Base-by-base conservation (phyloP, 2,329 filamentous ascomycete species). In the Cadophora sp. region DNA sequence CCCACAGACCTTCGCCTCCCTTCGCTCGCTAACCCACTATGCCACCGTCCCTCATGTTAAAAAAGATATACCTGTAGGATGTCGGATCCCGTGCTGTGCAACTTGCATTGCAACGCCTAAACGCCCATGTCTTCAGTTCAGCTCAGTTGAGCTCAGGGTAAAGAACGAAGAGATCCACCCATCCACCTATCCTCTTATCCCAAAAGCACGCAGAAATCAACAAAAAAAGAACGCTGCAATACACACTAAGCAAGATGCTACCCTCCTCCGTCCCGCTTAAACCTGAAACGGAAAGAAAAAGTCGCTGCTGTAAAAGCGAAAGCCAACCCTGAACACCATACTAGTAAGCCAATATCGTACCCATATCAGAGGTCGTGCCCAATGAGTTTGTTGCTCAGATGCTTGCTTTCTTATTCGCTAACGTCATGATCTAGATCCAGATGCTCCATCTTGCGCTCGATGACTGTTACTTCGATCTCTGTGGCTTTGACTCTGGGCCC, bases 401-500 rank as follows among this genome's bases (percentile, higher is more conserved):
- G 48, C 22, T 40, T 59, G 56, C 56, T 59, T 59, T 8, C 34
- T 43, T 27, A 31, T 8, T 43, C 34, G 31, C 56, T 59, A 63
- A 37, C n/a, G 43, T 72, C 71, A 73, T 68, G 67, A 70, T 64
- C 68, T 58, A 59, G 69, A 68, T 51, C 61, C 53, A 51, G 67
- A 37, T 48, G 58, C 55, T 24, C 64, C 53, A 50, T 59, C 22
- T 51, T 64, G 56, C 31, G 43, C 46, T 63, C 69, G 55, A 24
- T 68, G 60, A 51, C 68, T 71, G 46, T 68, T 51, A 29, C 66
- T 72, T 55, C 59, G 67, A 34, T 69, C 67, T 37, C 70, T 65
- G n/a, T 71, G 68, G 31, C 58, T 37, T 31, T 63, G 70, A 24
- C 71, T 73, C 16, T 61, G 56, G 64, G 72, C 73, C 58, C 71